Evolutionary conservation across 768 basidiomycete species (phyloP).

Genomic region (Tylopilus balloui): DNA sequence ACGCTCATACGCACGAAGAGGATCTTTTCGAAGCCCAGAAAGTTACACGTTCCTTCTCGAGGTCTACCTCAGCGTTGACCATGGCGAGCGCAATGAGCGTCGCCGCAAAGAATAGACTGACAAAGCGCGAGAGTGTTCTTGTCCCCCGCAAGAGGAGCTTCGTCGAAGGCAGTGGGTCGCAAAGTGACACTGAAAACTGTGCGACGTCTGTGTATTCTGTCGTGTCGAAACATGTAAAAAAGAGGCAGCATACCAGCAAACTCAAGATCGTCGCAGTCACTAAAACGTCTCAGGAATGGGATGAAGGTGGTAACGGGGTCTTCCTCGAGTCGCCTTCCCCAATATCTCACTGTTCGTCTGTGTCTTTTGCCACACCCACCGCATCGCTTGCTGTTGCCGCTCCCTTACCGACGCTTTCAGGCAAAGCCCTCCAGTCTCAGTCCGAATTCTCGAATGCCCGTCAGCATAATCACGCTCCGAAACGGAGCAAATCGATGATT

Average conservation of each 20-base stretch:
- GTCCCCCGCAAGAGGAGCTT: conserved; percentile 57
- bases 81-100: conserved; percentile 52
- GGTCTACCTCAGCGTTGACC: conserved; percentile 56
- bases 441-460: conserved; percentile 27
- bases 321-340: conserved; percentile 35
- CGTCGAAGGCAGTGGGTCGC: conserved; percentile 24
- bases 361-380: conserved; percentile 24
- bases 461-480: conserved; percentile 31
- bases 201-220: not conserved
- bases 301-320: conserved; percentile 23
- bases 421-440: conserved; percentile 17
- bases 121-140: conserved; percentile 66
- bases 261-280: conserved; percentile 28
- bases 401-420: conserved; percentile 12
- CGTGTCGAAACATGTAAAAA: conserved; percentile 13
- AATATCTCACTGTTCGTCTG: conserved; percentile 37
- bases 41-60: conserved; percentile 42
- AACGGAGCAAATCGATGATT: conserved; percentile 51
- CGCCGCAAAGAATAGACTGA: conserved; percentile 53
- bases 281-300: conserved; percentile 21
- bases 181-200: conserved; percentile 17
- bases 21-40: conserved; percentile 57
- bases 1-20: conserved; percentile 59
- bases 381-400: conserved; percentile 19
- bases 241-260: conserved; percentile 24